Conservation (phyloP, 73 alveolate species). For the Paramecium biaurelia region DNA sequence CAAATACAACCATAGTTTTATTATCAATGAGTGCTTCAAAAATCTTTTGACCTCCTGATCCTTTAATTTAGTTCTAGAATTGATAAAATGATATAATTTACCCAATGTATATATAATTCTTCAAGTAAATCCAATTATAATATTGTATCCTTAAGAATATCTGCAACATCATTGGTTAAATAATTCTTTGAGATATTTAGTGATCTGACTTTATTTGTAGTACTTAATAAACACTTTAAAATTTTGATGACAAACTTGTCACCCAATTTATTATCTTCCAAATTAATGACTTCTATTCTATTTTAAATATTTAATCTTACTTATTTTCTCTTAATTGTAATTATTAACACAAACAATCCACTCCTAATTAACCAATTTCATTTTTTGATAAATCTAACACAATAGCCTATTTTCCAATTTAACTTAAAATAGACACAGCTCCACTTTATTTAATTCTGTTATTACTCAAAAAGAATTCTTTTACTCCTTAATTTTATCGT, state of each 20-base stretch:
- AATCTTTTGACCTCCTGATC: slow-evolving; percentile 47
- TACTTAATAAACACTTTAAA: neutral
- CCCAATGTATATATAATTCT: slow-evolving; percentile 66
- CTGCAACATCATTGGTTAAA: slow-evolving; percentile 41
- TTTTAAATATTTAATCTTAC: neutral
- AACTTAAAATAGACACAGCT: neutral
- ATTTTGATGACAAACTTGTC: slow-evolving; percentile 31
- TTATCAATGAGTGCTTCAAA: slow-evolving; percentile 62
- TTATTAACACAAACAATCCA: neutral
- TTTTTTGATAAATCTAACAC: neutral
- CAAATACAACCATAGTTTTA: slow-evolving; percentile 54
- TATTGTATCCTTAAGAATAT: neutral
- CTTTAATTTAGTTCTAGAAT: slow-evolving; percentile 43
- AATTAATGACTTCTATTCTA: slow-evolving; percentile 40
- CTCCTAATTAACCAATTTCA: slow-evolving; percentile 30
- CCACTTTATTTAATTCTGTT: slow-evolving; percentile 45
- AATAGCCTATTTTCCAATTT: slow-evolving; percentile 3
- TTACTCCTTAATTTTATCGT: slow-evolving; percentile 17
- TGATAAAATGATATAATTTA: neutral
- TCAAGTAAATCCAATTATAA: slow-evolving; percentile 2
- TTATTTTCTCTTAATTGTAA: slow-evolving; percentile 31
- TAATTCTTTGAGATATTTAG: slow-evolving; percentile 47
- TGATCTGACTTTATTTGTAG: neutral
- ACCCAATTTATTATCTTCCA: slow-evolving; percentile 59
- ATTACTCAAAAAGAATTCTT: slow-evolving; percentile 43